phyloP scores from a whole-genome alignment of 306 rosid genomes.

The Leucaena leucocephala region DNA sequence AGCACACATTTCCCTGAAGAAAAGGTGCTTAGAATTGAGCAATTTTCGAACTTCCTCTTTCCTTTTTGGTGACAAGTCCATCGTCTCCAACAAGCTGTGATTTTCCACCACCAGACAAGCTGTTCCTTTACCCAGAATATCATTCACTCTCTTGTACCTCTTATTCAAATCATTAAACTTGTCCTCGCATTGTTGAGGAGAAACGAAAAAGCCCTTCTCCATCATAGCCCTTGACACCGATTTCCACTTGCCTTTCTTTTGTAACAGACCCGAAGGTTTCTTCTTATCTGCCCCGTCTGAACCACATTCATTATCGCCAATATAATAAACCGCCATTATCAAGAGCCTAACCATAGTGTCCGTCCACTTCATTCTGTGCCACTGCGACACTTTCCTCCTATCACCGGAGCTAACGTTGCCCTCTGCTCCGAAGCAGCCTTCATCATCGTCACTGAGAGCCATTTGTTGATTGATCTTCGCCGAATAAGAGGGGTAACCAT shows the following conservation, averaged over 20 bases:
- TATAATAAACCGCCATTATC: constrained; percentile 86
- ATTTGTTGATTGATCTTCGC: constrained; percentile 46
- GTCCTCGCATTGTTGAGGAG: constrained; percentile 98
- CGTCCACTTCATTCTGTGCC: constrained; percentile 99
- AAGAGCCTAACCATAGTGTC: constrained; percentile 81
- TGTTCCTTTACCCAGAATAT: constrained; percentile 92
- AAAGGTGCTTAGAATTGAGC: constrained; percentile 87
- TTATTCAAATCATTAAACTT: constrained; percentile 95
- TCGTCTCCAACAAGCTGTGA: constrained; percentile 67
- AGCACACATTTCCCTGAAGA: constrained; percentile 97
- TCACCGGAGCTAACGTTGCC: constrained; percentile 48
- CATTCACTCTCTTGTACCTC: constrained; percentile 92
- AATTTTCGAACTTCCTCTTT: constrained; percentile 86
- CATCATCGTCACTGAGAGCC: constrained; percentile 78
- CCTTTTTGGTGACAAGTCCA: constrained; percentile 70
- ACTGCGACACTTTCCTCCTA: constrained; percentile 69
- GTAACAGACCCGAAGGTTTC: constrained; percentile 62
- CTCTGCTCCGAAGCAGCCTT: constrained; percentile 54
- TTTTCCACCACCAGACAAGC: constrained; percentile 88
- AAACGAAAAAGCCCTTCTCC: constrained; percentile 84
- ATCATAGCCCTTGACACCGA: constrained; percentile 88
- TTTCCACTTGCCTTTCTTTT: constrained; percentile 98
- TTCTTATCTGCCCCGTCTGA: constrained; percentile 70
- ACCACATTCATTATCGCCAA: constrained; percentile 75
- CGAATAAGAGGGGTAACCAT: constrained; percentile 43